Conservation (phyloP, 208 protist genomes). For the Leishmania amazonensis region DNA sequence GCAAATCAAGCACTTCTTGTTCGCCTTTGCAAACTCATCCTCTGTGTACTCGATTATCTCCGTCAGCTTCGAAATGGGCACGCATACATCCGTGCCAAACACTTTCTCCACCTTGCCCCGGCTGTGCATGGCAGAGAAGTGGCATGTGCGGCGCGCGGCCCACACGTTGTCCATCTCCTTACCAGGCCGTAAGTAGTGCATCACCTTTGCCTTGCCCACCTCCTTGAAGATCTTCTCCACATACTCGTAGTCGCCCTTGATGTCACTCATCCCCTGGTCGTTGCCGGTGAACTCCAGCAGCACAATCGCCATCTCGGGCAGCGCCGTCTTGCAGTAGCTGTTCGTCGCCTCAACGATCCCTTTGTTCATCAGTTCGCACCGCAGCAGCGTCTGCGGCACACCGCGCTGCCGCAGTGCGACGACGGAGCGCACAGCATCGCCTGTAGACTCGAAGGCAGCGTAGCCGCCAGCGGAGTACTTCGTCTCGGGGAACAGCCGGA, state of each 20-base stretch:
- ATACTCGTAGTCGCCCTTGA: slow-evolving; percentile 63
- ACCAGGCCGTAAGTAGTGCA: slow-evolving; percentile 47
- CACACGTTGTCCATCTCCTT: slow-evolving; percentile 48
- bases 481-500: slow-evolving; percentile 55
- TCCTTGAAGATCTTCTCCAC: slow-evolving; percentile 41
- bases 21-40: slow-evolving; percentile 47
- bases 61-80: slow-evolving; percentile 80
- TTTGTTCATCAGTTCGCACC: slow-evolving; percentile 79
- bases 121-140: slow-evolving; percentile 28
- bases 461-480: slow-evolving; percentile 47
- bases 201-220: slow-evolving; percentile 20
- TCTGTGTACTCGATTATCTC: slow-evolving; percentile 76
- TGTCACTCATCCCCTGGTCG: slow-evolving; percentile 44
- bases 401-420: slow-evolving; percentile 53
- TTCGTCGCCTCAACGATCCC: slow-evolving; percentile 50
- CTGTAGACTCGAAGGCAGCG: slow-evolving; percentile 49
- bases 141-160: slow-evolving; percentile 42
- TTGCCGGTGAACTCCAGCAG: slow-evolving; percentile 79
- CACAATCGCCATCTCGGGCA: slow-evolving; percentile 54
- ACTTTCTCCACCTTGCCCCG: slow-evolving; percentile 36
- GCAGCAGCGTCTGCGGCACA: slow-evolving; percentile 53
- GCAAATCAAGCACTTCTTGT: slow-evolving; percentile 47
- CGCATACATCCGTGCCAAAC: slow-evolving; percentile 83
- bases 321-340: slow-evolving; percentile 42
- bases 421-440: slow-evolving; percentile 51